These are phyloP conservation scores for Penicillium brevicompactum DNA, from an alignment of 2,329 filamentous ascomycete genomes.

Conservation along the genomic window DNA sequence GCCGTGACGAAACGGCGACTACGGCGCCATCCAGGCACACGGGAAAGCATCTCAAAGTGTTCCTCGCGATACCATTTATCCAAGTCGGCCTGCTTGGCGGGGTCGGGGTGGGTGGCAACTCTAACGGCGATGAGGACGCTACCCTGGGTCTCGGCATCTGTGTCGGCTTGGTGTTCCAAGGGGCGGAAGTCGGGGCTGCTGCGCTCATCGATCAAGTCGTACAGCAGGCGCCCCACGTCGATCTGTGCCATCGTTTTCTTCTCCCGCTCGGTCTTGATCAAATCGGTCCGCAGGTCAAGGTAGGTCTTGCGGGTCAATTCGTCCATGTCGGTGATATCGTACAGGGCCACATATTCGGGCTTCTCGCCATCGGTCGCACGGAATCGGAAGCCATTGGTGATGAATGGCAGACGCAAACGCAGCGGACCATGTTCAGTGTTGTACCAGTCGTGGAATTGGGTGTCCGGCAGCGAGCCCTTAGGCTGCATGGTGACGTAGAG, in stretches of 20 bases:
- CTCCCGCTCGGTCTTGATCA: slow-evolving; percentile 61
- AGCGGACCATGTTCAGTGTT: slow-evolving; percentile 89
- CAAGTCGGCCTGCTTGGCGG: slow-evolving; percentile 54
- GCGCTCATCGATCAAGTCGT: slow-evolving; percentile 64
- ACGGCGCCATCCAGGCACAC: slow-evolving; percentile 77
- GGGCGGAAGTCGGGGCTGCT: slow-evolving; percentile 60
- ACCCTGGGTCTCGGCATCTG: slow-evolving; percentile 55
- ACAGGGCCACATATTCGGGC: slow-evolving; percentile 76
- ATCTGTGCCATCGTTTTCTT: slow-evolving; percentile 65
- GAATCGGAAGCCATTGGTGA: slow-evolving; percentile 79
- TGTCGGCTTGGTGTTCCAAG: slow-evolving; percentile 62
- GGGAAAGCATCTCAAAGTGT: slow-evolving; percentile 70
- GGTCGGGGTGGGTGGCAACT: slow-evolving; percentile 59
- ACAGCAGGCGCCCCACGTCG: slow-evolving; percentile 70
- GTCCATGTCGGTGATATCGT: slow-evolving; percentile 77
- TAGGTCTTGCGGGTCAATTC: slow-evolving; percentile 70
- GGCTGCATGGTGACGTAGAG: slow-evolving; percentile 89
- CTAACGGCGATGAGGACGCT: slow-evolving; percentile 65
- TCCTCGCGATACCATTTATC: slow-evolving; percentile 74
- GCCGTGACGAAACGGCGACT: slow-evolving; percentile 71
- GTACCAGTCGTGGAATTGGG: slow-evolving; percentile 89
- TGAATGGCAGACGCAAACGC: slow-evolving; percentile 73
- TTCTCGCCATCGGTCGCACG: slow-evolving; percentile 62
- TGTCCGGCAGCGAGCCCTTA: slow-evolving; percentile 62
- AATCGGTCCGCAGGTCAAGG: slow-evolving; percentile 50